Percentiles rank a stretch among this genome's conserved stretches.
Evolutionary conservation across 306 rosid genomes (phyloP).

Genomic region (Pterocarpus santalinus): DNA sequence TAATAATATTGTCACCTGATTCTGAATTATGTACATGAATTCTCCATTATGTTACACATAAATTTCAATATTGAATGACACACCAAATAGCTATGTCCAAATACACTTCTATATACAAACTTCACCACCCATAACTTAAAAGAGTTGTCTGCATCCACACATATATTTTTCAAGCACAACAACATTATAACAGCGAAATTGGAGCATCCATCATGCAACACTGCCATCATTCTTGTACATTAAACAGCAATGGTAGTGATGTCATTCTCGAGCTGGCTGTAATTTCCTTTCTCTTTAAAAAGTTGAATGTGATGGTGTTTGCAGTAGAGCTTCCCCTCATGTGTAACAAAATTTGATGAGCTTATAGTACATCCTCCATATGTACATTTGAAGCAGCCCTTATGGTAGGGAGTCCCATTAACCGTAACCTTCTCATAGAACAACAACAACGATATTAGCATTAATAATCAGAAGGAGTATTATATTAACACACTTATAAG

Average conservation of each 20-base stretch:
- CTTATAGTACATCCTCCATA: conserved; percentile 82
- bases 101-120: no score
- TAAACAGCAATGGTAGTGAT: conserved; percentile 43
- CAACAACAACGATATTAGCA: neutral
- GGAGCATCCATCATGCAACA: conserved; percentile 15
- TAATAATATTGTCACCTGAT: no score
- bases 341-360: conserved; percentile 73
- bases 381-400: conserved; percentile 77
- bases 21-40: no score
- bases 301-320: conserved; percentile 91
- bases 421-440: conserved; percentile 59
- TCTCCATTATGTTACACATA: no score
- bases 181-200: neutral
- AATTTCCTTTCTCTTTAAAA: conserved; percentile 79
- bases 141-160: neutral
- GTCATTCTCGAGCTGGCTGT: conserved; percentile 76
- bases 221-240: neutral
- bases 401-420: conserved; percentile 72
- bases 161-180: conserved; percentile 19
- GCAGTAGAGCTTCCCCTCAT: conserved; percentile 83
- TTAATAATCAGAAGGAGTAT: neutral
- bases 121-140: neutral
- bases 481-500: no score
- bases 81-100: no score
- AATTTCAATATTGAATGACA: no score